These are phyloP conservation scores for Zasmidium cellare DNA, from an alignment of 2,329 filamentous ascomycete species.

Conservation along the genomic window DNA sequence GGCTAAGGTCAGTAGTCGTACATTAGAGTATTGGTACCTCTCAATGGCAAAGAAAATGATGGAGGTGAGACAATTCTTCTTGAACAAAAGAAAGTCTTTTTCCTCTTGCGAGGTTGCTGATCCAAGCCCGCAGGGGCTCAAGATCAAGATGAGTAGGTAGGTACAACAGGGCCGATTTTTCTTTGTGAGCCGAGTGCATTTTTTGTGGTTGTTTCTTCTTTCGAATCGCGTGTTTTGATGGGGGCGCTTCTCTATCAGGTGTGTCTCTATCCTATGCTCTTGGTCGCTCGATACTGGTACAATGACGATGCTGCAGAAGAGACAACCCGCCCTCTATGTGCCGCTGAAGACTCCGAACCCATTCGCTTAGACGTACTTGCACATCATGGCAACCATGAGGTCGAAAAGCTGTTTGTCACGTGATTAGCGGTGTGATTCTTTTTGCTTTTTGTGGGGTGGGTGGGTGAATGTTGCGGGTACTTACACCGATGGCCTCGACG, in stretches of 20 bases:
- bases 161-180: not conserved
- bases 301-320: constrained; percentile 9
- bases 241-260: constrained; percentile 9
- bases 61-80: too few species aligned
- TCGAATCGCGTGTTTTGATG: not conserved
- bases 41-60: too few species aligned
- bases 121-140: too few species aligned
- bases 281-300: constrained; percentile 26
- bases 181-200: constrained; percentile 4
- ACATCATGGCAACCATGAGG: constrained; percentile 90
- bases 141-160: not conserved
- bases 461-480: constrained; percentile 2
- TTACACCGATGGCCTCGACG: constrained; percentile 79
- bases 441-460: not conserved
- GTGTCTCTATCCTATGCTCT: constrained; percentile 19
- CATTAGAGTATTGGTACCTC: too few species aligned
- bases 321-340: constrained; percentile 14
- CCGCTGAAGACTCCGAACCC: constrained; percentile 11
- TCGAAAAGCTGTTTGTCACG: constrained; percentile 62
- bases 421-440: not conserved
- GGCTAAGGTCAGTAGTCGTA: too few species aligned
- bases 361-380: constrained; percentile 57
- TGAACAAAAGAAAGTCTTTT: constrained; percentile 5
- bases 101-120: not conserved
- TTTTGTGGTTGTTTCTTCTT: not conserved